Percentiles rank a stretch among this genome's conserved stretches.
Evolutionary conservation across 148 eudicot species (phyloP).

Genomic region (Linanthus parryae): DNA sequence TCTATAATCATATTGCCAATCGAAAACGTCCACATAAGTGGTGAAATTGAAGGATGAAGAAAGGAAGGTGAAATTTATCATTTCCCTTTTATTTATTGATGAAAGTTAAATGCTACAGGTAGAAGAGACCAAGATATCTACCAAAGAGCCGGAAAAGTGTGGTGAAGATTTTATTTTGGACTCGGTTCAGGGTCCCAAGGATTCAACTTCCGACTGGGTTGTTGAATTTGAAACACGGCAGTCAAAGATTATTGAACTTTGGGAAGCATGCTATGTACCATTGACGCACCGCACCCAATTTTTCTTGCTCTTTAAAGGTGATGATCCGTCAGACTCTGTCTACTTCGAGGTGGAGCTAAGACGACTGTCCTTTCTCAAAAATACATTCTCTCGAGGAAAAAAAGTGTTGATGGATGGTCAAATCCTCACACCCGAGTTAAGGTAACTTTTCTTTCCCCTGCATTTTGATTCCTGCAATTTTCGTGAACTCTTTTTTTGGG

Average conservation of each 20-base stretch:
- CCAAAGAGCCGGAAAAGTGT: conserved; percentile 17
- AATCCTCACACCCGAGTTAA: conserved; percentile 32
- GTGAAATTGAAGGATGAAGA: too few species aligned
- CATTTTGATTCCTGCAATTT: background rate
- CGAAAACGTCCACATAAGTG: too few species aligned
- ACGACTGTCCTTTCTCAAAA: conserved; percentile 71
- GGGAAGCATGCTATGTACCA: conserved; percentile 79
- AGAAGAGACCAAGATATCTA: conserved; percentile 23
- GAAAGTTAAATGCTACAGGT: conserved; percentile 13
- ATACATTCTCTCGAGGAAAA: conserved; percentile 39
- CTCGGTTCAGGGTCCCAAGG: conserved; percentile 16
- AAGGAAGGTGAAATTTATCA: too few species aligned
- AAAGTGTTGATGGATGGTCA: conserved; percentile 50
- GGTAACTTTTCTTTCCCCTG: conserved; percentile 27
- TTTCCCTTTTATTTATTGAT: too few species aligned
- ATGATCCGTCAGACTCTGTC: conserved; percentile 81
- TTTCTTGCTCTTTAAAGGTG: conserved; percentile 83
- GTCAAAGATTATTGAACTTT: conserved; percentile 58
- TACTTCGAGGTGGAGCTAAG: conserved; percentile 93
- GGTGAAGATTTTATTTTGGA: conserved; percentile 10
- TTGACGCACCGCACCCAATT: conserved; percentile 78
- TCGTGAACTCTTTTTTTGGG: too few species aligned
- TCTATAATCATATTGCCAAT: too few species aligned
- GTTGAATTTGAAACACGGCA: conserved; percentile 60
- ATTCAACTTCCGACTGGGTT: conserved; percentile 36